These are phyloP conservation scores for Backusella australiensis DNA, from an alignment of 192 early-diverging fungal species.

Conservation along the genomic window DNA sequence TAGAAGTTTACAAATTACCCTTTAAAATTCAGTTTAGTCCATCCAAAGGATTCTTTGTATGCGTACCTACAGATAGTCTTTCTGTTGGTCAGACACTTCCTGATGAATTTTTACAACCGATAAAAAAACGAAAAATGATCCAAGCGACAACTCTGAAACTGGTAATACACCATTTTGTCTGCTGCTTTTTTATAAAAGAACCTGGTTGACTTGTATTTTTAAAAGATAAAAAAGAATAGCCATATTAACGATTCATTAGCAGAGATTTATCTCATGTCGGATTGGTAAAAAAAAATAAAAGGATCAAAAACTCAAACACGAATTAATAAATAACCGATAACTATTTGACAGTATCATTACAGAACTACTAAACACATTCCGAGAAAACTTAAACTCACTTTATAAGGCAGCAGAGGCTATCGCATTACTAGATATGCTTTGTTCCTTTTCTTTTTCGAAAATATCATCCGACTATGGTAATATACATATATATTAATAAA, in stretches of 20 bases:
- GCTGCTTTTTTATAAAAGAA: background rate
- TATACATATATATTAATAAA: background rate
- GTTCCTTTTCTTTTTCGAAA: constrained; percentile 71
- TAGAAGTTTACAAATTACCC: constrained; percentile 53
- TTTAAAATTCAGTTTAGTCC: constrained; percentile 69
- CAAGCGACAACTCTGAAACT: constrained; percentile 79
- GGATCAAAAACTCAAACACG: background rate
- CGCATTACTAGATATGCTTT: constrained; percentile 76
- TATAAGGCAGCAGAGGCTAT: constrained; percentile 75
- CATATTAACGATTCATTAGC: constrained; percentile 77
- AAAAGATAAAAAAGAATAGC: constrained; percentile 73
- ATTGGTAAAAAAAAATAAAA: constrained; percentile 44
- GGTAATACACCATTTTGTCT: constrained; percentile 28
- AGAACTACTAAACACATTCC: constrained; percentile 40
- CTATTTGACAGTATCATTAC: constrained; percentile 9
- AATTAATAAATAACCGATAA: background rate
- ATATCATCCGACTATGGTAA: constrained; percentile 34
- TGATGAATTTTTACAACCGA: constrained; percentile 70
- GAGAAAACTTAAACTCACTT: constrained; percentile 55
- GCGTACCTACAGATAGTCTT: constrained; percentile 34
- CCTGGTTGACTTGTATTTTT: background rate
- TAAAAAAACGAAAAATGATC: constrained; percentile 57
- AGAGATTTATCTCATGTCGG: constrained; percentile 82
- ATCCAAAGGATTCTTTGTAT: constrained; percentile 62
- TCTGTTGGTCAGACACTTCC: constrained; percentile 49